These are phyloP conservation scores for Trichosporon faecale DNA, from an alignment of 1,284 basidiomycete species.

Conservation along the genomic window DNA sequence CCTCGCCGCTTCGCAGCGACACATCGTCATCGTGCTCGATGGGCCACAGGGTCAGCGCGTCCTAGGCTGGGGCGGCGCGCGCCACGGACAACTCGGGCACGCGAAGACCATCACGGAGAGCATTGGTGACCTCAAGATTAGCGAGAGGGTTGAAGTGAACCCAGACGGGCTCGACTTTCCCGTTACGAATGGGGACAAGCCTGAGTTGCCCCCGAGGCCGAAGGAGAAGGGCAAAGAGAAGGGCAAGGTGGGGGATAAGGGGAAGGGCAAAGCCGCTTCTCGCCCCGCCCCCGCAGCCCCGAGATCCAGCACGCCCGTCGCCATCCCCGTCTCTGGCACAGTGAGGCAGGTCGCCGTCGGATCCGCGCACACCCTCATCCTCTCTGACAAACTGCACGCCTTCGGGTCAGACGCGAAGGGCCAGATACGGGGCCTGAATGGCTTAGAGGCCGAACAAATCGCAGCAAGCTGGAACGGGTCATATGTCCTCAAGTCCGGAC, in stretches of 20 bases:
- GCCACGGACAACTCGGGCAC: conserved; percentile 64
- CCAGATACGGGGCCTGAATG: conserved; percentile 59
- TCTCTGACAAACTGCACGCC: conserved; percentile 56
- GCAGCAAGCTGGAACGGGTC: conserved; percentile 81
- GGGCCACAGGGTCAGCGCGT: conserved; percentile 42
- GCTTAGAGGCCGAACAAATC: conserved; percentile 44
- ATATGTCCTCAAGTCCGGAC: conserved; percentile 55
- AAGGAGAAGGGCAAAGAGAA: neutral
- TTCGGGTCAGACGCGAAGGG: conserved; percentile 68
- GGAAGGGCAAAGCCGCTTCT: conserved; percentile 30
- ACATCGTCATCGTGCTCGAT: conserved; percentile 59
- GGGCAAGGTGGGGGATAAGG: conserved; percentile 28
- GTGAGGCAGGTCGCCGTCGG: conserved; percentile 58
- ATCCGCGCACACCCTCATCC: conserved; percentile 66
- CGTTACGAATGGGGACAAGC: neutral
- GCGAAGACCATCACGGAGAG: neutral
- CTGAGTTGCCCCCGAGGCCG: conserved; percentile 1
- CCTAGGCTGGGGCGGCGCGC: conserved; percentile 75
- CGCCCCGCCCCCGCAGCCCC: conserved; percentile 14
- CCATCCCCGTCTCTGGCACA: conserved; percentile 21
- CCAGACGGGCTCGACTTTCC: neutral
- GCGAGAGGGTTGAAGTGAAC: neutral
- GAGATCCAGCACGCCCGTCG: conserved; percentile 24
- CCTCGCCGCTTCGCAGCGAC: conserved; percentile 67
- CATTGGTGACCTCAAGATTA: neutral